Conservation (phyloP, 306 rosid genomes). For the Cotoneaster glaucophyllus region DNA sequence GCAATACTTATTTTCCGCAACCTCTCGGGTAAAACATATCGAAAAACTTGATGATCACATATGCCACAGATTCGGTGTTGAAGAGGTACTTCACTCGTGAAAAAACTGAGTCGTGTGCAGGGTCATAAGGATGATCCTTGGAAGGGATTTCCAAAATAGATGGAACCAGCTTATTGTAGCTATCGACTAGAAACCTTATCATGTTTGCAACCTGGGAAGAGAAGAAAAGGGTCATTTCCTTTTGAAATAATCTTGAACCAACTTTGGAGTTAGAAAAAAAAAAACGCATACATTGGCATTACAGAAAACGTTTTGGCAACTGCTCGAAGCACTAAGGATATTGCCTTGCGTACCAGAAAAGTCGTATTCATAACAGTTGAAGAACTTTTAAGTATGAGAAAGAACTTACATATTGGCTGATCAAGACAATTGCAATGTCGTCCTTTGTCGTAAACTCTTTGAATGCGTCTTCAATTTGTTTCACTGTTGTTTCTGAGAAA, state of each 20-base stretch:
- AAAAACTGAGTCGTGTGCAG: constrained; percentile 85
- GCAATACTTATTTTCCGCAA: constrained; percentile 1
- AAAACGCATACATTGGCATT: background rate
- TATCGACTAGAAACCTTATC: constrained; percentile 88
- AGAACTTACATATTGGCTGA: constrained; percentile 89
- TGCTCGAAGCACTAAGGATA: background rate
- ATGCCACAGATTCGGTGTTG: constrained; percentile 80
- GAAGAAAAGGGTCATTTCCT: constrained; percentile 2
- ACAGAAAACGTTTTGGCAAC: background rate
- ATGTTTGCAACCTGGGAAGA: constrained; percentile 80
- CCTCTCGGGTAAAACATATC: background rate
- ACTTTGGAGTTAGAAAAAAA: background rate
- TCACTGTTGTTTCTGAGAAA: constrained; percentile 72
- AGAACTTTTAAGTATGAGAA: background rate
- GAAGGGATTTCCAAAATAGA: constrained; percentile 95
- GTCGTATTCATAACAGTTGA: background rate
- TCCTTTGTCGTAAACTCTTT: constrained; percentile 84
- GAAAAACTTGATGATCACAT: constrained; percentile 27
- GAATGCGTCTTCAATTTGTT: constrained; percentile 92
- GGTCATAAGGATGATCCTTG: constrained; percentile 93
- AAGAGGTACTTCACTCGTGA: constrained; percentile 89
- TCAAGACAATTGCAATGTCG: constrained; percentile 75
- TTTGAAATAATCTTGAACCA: background rate
- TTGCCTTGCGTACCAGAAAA: constrained; percentile 10
- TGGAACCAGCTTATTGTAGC: constrained; percentile 86